Base-by-base conservation (phyloP, 2,329 filamentous ascomycete genomes). In the Xylariaceae sp. region DNA sequence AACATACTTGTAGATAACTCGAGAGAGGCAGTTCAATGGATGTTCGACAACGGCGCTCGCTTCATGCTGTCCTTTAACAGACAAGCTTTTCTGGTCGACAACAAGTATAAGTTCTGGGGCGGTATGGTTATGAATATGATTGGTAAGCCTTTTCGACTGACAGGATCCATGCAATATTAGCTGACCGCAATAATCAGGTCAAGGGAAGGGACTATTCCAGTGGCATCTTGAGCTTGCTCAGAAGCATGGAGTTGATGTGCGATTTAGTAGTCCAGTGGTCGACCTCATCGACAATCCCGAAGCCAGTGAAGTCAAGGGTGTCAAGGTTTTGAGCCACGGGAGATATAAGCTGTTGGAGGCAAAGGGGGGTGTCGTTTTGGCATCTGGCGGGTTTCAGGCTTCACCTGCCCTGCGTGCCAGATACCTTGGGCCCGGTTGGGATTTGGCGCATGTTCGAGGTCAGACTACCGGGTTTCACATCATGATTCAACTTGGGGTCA, bases 91-190 rank as follows among this genome's bases (percentile, higher is more conserved):
- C 66, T 79, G 42, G 71, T 83, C n/a, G 66, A 77, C 38, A 78
- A 76, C 1, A 64, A 73, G 22, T 71, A 72, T 53, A 80, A 78
- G 52, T 85, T 85, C 56, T 85, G 81, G 81, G 82, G 82, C 9
- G 81, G 81, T 0, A 60, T 86, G 55, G 68, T 66, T n/a, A 60
- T 84, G 26, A 57, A 41, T 26, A 55, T 46, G 46, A 42, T 42
- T 19, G 45, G 45, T 45, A 42, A 19, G 18, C 33, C 15, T 9
- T 28, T 6, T 12, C 13, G n/a, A 31, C 15, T 17, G 30, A 17
- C 30, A 7, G 13, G 15, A 7, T 32, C 30, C 13, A 32, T 32
- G 12, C 30, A 4, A 34, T 36, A 17, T 16, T 24, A 8, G 34
- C 42, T 47, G 32, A 47, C 22, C 2, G 19, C 15, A 33, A 4